These are phyloP conservation scores for Hortiboletus flavorubellus DNA, from an alignment of 768 basidiomycete species.

Conservation along the genomic window DNA sequence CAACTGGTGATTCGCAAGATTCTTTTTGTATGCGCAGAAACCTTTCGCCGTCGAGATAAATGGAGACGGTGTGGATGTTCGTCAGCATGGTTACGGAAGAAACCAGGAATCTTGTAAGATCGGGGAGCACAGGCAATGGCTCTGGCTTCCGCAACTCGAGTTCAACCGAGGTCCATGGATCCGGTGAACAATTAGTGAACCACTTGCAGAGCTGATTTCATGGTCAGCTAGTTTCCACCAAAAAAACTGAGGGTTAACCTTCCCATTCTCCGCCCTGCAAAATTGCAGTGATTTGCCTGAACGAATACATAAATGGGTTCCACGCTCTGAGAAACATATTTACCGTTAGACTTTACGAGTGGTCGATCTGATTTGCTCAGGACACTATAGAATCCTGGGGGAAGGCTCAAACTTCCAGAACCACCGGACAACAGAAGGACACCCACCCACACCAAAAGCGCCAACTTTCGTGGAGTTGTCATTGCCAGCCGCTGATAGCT, in stretches of 20 bases:
- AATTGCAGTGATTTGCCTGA: conserved; percentile 16
- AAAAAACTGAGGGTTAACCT: neutral
- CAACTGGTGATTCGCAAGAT: neutral
- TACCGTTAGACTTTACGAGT: conserved; percentile 12
- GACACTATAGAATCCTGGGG: conserved; percentile 17
- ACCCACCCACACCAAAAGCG: conserved; percentile 18
- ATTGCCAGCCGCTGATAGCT: conserved; percentile 12
- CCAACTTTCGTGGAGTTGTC: conserved; percentile 11
- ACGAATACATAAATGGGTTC: neutral
- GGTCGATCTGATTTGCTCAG: conserved; percentile 17
- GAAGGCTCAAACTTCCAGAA: neutral
- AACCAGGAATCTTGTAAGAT: conserved; percentile 12
- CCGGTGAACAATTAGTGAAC: neutral
- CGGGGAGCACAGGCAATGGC: neutral
- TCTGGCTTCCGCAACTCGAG: conserved; percentile 9
- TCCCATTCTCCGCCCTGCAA: conserved; percentile 3
- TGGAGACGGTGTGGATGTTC: neutral
- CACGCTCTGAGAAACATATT: neutral
- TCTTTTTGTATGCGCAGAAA: conserved; percentile 3
- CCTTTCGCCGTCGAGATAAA: neutral
- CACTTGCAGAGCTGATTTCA: conserved; percentile 5
- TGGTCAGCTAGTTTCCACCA: neutral
- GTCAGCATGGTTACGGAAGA: conserved; percentile 10
- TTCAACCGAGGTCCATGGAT: conserved; percentile 6
- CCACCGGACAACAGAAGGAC: neutral